Conservation (phyloP, 2,329 filamentous ascomycete genomes). For the Metarhizium robertsii region DNA sequence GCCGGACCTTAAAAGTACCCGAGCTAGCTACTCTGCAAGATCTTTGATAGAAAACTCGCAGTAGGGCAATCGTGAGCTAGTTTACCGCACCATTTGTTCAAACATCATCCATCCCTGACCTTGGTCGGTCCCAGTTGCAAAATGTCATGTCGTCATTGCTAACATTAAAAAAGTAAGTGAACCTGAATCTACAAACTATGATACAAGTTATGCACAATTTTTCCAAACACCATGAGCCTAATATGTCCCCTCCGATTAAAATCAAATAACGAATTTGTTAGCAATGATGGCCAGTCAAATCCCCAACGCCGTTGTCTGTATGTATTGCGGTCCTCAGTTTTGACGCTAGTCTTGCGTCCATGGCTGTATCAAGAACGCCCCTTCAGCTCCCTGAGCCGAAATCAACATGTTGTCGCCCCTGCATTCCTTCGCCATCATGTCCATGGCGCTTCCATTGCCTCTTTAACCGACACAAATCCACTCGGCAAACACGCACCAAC, state of each 20-base stretch:
- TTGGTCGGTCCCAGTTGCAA: too few species aligned
- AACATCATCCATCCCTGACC: too few species aligned
- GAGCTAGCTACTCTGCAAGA: too few species aligned
- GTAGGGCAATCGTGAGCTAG: too few species aligned
- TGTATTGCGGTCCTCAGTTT: neutral
- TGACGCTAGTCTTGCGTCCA: too few species aligned
- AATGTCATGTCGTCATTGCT: neutral
- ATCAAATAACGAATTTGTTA: neutral
- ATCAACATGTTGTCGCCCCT: neutral
- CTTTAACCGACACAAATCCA: slow-evolving; percentile 52
- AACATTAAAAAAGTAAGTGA: neutral
- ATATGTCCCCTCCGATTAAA: neutral
- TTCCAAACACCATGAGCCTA: slow-evolving; percentile 2
- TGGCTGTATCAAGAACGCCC: neutral
- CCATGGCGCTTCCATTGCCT: neutral
- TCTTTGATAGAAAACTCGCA: too few species aligned
- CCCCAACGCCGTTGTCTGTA: neutral
- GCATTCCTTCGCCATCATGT: neutral
- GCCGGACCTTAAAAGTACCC: too few species aligned
- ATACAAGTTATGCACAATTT: slow-evolving; percentile 1
- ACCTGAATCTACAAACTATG: neutral
- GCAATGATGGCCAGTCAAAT: neutral
- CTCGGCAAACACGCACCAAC: slow-evolving; percentile 90
- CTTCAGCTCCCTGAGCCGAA: neutral
- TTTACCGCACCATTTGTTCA: too few species aligned